Evolutionary conservation across 345 rosid genomes (phyloP).

Genomic region (Gynandropsis gynandra): DNA sequence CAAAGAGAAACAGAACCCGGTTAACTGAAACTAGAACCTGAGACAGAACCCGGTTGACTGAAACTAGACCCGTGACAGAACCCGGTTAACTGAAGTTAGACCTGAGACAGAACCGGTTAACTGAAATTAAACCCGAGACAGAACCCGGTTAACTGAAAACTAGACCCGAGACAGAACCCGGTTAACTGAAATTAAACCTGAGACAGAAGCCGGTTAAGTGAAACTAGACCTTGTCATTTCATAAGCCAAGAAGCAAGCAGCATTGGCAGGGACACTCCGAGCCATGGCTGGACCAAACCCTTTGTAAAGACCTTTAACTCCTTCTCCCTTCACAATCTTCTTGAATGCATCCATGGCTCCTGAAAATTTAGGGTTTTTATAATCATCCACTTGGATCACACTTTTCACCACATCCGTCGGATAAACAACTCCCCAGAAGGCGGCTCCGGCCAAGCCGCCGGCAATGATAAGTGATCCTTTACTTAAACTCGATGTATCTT

Average conservation of each 20-base stretch:
- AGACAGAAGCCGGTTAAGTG: slow-evolving; percentile 27
- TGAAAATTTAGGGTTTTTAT: slow-evolving; percentile 64
- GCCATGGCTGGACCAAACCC: slow-evolving; percentile 98
- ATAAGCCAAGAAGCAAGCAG: slow-evolving; percentile 92
- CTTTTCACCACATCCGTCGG: slow-evolving; percentile 96
- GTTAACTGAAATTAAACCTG: not conserved
- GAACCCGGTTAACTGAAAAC: not conserved
- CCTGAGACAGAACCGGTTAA: too few species aligned
- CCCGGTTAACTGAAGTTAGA: too few species aligned
- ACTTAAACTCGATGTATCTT: slow-evolving; percentile 80
- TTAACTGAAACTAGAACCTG: too few species aligned
- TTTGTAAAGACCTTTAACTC: slow-evolving; percentile 86
- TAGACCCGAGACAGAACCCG: slow-evolving; percentile 2
- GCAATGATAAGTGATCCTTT: slow-evolving; percentile 74
- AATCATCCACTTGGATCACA: slow-evolving; percentile 87
- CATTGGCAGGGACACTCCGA: slow-evolving; percentile 93
- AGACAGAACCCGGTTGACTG: too few species aligned
- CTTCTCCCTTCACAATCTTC: slow-evolving; percentile 69
- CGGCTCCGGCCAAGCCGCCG: slow-evolving; percentile 88
- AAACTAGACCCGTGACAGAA: too few species aligned
- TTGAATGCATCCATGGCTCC: slow-evolving; percentile 71
- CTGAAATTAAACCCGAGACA: slow-evolving; percentile 13
- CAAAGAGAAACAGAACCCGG: too few species aligned
- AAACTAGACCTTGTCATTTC: slow-evolving; percentile 82
- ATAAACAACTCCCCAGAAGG: slow-evolving; percentile 77